Conservation (phyloP, 2,329 filamentous ascomycete genomes). For the Exophiala bonariae region DNA sequence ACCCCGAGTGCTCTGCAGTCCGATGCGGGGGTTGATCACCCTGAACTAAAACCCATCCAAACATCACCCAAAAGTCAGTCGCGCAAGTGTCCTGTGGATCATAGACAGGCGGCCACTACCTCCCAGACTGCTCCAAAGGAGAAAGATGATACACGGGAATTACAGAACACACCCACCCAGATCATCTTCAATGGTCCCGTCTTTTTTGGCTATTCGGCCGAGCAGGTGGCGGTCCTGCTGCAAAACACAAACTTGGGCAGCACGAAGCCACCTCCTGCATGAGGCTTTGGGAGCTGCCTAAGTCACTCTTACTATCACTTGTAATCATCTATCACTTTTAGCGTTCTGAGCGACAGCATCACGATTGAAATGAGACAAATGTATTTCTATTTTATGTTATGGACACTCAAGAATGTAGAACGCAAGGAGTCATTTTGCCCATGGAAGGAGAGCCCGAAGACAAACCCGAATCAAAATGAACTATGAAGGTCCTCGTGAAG, state of each 20-base stretch:
- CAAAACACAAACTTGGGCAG: constrained; percentile 39
- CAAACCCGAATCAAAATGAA: constrained; percentile 19
- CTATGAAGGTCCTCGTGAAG: constrained; percentile 28
- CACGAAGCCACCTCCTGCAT: constrained; percentile 1
- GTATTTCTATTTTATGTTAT: background rate
- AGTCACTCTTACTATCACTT: background rate
- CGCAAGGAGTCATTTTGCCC: constrained; percentile 29
- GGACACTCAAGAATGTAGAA: constrained; percentile 23
- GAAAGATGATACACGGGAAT: background rate
- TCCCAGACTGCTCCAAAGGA: constrained; percentile 12
- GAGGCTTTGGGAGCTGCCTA: background rate
- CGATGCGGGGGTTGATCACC: constrained; percentile 11
- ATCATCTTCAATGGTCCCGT: constrained; percentile 92
- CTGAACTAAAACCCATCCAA: constrained; percentile 22
- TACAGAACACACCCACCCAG: constrained; percentile 39
- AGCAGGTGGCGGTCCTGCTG: constrained; percentile 76
- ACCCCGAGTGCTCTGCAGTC: constrained; percentile 32
- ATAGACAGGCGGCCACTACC: constrained; percentile 18
- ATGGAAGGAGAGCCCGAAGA: constrained; percentile 18
- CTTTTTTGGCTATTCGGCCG: constrained; percentile 86
- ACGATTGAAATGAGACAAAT: constrained; percentile 12
- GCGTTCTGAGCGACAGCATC: constrained; percentile 24
- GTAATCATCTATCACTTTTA: constrained; percentile 13
- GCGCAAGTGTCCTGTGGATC: constrained; percentile 10
- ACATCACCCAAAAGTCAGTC: constrained; percentile 19